These are phyloP conservation scores for Citrus mangshanensis DNA, from an alignment of 345 rosid species.

Conservation along the genomic window DNA sequence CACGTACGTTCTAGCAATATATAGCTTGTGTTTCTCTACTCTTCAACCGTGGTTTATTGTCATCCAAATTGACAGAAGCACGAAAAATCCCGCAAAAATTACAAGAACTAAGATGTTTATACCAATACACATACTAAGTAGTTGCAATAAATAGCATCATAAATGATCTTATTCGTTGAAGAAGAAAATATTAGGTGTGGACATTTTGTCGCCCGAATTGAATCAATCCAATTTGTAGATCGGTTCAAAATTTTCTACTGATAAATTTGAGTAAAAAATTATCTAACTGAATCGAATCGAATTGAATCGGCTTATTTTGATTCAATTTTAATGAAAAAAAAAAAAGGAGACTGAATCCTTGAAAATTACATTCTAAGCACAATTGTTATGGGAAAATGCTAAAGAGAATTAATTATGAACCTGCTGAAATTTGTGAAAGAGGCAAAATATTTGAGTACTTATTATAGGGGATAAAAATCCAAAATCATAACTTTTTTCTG, in stretches of 20 bases:
- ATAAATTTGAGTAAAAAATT: too few relatives aligned
- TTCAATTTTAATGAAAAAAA: too few relatives aligned
- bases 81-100: conserved; percentile 10
- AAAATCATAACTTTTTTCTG: too few relatives aligned
- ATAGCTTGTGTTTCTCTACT: neutral
- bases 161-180: neutral
- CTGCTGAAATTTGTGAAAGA: conserved; percentile 16
- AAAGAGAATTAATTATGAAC: neutral
- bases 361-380: neutral
- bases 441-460: neutral
- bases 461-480: too few relatives aligned
- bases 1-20: neutral
- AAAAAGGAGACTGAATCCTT: too few relatives aligned
- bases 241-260: too few relatives aligned
- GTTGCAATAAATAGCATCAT: neutral
- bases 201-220: too few relatives aligned
- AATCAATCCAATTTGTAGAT: too few relatives aligned
- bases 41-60: neutral
- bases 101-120: too few relatives aligned
- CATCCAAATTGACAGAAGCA: conserved; percentile 5
- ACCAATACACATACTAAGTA: neutral
- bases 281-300: too few relatives aligned
- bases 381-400: neutral
- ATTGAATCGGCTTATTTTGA: too few relatives aligned
- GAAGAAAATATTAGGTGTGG: neutral